Base-by-base conservation (phyloP, 2,329 filamentous ascomycete species). In the Harringtonia lauricola region DNA sequence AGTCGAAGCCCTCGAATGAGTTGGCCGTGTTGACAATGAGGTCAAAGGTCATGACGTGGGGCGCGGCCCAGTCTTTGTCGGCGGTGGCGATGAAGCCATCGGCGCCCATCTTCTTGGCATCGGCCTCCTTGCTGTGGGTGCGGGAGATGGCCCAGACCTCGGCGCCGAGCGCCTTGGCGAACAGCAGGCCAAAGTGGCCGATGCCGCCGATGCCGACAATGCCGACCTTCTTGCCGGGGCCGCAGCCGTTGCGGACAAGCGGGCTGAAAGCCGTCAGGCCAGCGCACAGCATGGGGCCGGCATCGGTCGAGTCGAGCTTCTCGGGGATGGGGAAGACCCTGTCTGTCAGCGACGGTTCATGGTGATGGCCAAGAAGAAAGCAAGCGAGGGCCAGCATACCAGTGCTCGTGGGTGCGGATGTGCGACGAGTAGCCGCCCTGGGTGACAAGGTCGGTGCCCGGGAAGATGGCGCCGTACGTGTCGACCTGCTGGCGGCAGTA, bases 201-300 rank as follows among this genome's bases (percentile, higher is more conserved):
- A 86, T 74, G 13, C 81, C 81, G 17, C 81, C 81, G 51, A 87
- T 67, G 49, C 84, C 84, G 9, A 87, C 76, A 48, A 89, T 76
- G 31, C 74, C 84, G 19, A 88, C 78, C 66, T 86, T 86, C 69
- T 85, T 86, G 49, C 86, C 86, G 1, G 83, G 83, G 0, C 83
- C 83, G 47, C 74, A 73, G 19, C 83, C 83, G 56, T 88, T 80
- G 39, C 86, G 75, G 50, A 85, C 80, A 14, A 94, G 71, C 1
- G 87, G 86, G 47, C 76, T 83, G 66, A 80, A 94, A 47, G 79
- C 79, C 4, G 87, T 94, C 51, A 94, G 71, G 50, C 87, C 87
- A 34, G 85, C 87, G 62, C 87, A 94, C 52, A 92, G 72, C 83
- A 89, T 87, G 10, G 83, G 84, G 2, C 85, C 86, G 1, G 81